Percentiles rank a stretch among this genome's conserved stretches.
Conservation (phyloP, 306 rosid genomes). For the Pterocarpus macrocarpus region DNA sequence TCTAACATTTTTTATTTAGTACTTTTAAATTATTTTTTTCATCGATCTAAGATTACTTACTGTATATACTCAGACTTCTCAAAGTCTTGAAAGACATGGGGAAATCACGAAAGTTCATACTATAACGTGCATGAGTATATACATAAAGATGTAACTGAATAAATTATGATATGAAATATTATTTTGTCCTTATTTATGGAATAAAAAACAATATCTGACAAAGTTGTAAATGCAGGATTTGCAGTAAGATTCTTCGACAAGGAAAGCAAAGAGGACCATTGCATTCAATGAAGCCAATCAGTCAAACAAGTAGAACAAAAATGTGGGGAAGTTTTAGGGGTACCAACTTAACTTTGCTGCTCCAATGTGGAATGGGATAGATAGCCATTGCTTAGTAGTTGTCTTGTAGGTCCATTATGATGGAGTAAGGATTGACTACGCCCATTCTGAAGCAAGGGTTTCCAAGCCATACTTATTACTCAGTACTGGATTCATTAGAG, state of each 20-base stretch:
- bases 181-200: constrained; percentile 30
- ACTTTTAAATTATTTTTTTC: neutral
- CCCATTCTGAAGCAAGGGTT: constrained; percentile 53
- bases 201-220: constrained; percentile 52
- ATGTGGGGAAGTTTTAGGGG: constrained; percentile 5
- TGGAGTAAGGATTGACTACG: constrained; percentile 63
- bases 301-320: constrained; percentile 48
- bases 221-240: constrained; percentile 49
- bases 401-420: constrained; percentile 51
- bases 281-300: constrained; percentile 47
- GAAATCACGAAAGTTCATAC: neutral
- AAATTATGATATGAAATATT: constrained; percentile 23
- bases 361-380: constrained; percentile 34
- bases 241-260: constrained; percentile 54
- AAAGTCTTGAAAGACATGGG: neutral
- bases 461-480: constrained; percentile 52
- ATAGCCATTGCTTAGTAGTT: neutral
- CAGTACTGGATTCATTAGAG: constrained; percentile 8
- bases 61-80: neutral
- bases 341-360: constrained; percentile 34
- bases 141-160: neutral
- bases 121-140: neutral
- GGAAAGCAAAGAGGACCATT: constrained; percentile 40
- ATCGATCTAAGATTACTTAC: neutral
- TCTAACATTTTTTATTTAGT: neutral